Evolutionary conservation across 805 yeast species (phyloP).

Genomic region (Cephaloascus fragrans): DNA sequence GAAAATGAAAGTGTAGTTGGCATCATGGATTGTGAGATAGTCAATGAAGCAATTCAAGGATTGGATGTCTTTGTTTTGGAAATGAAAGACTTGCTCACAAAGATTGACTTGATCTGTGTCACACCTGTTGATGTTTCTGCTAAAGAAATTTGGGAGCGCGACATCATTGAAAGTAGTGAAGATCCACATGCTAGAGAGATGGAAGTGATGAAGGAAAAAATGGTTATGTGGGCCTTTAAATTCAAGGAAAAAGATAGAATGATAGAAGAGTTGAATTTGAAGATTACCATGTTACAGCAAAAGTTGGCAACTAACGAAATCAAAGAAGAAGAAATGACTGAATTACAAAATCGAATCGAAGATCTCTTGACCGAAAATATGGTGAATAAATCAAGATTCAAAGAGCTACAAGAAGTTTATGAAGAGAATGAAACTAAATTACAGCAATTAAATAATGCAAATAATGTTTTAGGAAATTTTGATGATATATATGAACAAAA

Average conservation of each 20-base stretch:
- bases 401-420: constrained; percentile 8
- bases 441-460: constrained; percentile 15
- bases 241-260: constrained; percentile 13
- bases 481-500: constrained; percentile 21
- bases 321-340: constrained; percentile 15
- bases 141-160: background rate
- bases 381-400: constrained; percentile 11
- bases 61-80: no score
- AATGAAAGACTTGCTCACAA: background rate
- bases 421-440: constrained; percentile 12
- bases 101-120: background rate
- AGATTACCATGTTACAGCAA: constrained; percentile 32
- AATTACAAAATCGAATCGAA: constrained; percentile 6
- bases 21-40: constrained; percentile 1
- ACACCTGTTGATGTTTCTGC: background rate
- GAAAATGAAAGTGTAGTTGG: no score
- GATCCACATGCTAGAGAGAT: background rate
- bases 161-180: background rate
- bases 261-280: constrained; percentile 34
- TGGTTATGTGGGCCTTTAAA: constrained; percentile 1
- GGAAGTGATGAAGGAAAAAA: background rate
- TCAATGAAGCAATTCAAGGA: constrained; percentile 10
- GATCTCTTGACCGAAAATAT: constrained; percentile 9
- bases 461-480: constrained; percentile 18
- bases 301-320: constrained; percentile 24